Evolutionary conservation across 2,329 filamentous ascomycete genomes (phyloP), one percentile per base, ranked within the genome.

Genomic region (Fusarium udum): DNA sequence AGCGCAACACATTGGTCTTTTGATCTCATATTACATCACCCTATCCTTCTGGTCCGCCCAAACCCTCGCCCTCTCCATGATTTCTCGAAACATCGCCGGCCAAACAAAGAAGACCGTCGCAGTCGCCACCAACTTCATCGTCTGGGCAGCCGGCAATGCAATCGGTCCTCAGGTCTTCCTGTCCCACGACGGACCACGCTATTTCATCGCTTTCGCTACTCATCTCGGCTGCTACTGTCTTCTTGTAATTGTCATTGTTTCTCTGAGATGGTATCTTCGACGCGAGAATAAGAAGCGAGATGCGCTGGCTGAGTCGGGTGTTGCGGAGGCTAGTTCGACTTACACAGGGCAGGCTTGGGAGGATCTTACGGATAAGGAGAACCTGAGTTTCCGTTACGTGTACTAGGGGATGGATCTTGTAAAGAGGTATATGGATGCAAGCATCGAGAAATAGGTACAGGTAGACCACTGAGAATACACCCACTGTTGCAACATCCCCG

Each of bases 41-140:
- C 86, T 94, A 24, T 93, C 91, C 10, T 95, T 95, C 87, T 94
- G 92, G 92, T 91, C 92, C 0, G 92, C 91, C 0, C 89, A 92
- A 76, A 92, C 90, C 4, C 83, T 93, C 18, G 85, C 87, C 13
- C 86, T 94, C 75, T 91, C 90, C 20, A 87, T 94, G 84, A 86
- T 93, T 64, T 89, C 89, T 1, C 87, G 91, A 22, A 94, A 94
- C 77, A 84, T 93, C 15, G 92, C 90, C 32, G 92, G 92, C 1
- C 91, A 92, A 75, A 94, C 92, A 4, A 94, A 94, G 83, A 93
- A 93, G 80, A 87, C 88, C 1, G 87, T 91, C 15, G 90, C 89
- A 12, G 87, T 93, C 7, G 90, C 92, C 11, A 86, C 89, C 73
- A 93, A 92, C 80, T 93, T 94, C 77, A 85, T 93, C 71, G 87